phyloP scores from a whole-genome alignment of 371 early-diverging fungal genomes.

The Apophysomyces ossiformis region DNA sequence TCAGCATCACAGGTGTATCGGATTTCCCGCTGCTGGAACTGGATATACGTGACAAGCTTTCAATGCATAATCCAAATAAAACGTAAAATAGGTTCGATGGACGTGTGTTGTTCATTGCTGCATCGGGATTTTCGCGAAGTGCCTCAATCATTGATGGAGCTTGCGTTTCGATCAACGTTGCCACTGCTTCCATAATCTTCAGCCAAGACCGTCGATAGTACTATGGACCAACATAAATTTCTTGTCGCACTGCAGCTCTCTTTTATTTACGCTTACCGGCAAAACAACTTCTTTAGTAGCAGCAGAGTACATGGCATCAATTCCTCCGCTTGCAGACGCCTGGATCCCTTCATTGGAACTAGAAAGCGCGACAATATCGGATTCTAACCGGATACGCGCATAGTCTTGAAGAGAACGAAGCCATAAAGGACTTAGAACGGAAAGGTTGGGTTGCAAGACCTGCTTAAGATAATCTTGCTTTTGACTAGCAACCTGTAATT shows the following conservation, averaged over 20 bases:
- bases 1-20: conserved; percentile 37
- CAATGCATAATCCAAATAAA: conserved; percentile 69
- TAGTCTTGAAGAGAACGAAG: conserved; percentile 62
- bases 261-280: conserved; percentile 52
- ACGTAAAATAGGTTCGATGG: conserved; percentile 59
- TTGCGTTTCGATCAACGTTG: conserved; percentile 48
- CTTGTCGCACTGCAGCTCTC: neutral
- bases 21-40: conserved; percentile 41
- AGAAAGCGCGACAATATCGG: conserved; percentile 56
- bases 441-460: conserved; percentile 68
- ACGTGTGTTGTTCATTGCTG: conserved; percentile 27
- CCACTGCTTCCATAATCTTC: conserved; percentile 61
- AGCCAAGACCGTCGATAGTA: conserved; percentile 61
- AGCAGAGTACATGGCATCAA: conserved; percentile 56
- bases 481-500: conserved; percentile 69
- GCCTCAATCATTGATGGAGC: conserved; percentile 52
- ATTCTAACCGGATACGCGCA: conserved; percentile 62
- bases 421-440: conserved; percentile 63
- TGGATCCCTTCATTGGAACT: conserved; percentile 47
- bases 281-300: conserved; percentile 63
- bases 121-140: conserved; percentile 39
- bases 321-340: conserved; percentile 45
- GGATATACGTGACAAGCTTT: conserved; percentile 57
- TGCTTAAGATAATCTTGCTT: conserved; percentile 62
- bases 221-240: conserved; percentile 15